Evolutionary conservation across 139 green algal genomes (phyloP).

Genomic region (Pleodorina starrii): DNA sequence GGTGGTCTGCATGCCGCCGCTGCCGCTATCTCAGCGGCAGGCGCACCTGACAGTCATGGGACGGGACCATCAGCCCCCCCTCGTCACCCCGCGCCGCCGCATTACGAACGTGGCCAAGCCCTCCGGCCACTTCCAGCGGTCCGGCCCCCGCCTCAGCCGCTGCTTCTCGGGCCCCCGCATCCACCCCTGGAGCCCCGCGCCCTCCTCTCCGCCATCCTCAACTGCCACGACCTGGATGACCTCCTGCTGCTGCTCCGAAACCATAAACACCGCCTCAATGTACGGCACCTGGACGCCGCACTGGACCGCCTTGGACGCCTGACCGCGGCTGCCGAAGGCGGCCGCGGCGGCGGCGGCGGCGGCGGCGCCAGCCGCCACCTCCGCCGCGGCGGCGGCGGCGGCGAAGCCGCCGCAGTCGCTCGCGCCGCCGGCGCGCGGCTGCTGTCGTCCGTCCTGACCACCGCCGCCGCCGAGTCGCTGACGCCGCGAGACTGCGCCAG

Average conservation of each 20-base stretch:
- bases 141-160: neutral
- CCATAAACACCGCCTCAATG: neutral
- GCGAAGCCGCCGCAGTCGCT: neutral
- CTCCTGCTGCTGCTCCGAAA: neutral
- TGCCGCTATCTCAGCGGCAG: no score
- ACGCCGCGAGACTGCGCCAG: constrained; percentile 23
- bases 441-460: neutral
- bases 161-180: neutral
- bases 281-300: constrained; percentile 4
- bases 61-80: no score
- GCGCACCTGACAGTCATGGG: no score
- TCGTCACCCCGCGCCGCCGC: no score
- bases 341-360: neutral
- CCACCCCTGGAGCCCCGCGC: neutral
- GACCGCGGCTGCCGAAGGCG: neutral
- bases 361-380: neutral
- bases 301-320: neutral
- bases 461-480: neutral
- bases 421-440: neutral
- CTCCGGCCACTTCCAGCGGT: no score
- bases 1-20: no score
- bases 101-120: no score
- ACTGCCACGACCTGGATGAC: neutral
- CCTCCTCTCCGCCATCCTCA: neutral
- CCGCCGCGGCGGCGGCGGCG: neutral